Conservation (phyloP, 305 asterid species). For the Solanum aculeatissimum region DNA sequence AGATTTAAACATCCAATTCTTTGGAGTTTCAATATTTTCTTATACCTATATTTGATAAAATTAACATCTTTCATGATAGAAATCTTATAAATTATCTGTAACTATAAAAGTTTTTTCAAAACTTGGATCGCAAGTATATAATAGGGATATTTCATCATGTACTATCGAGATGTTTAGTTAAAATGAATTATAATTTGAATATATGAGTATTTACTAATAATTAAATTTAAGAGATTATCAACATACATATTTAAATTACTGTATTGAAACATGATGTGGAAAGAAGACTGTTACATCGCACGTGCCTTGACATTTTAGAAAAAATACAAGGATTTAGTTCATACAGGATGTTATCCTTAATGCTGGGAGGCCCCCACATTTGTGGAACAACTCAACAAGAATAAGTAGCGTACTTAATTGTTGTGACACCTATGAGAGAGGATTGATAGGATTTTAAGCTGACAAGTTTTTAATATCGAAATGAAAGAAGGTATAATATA, state of each 20-base stretch:
- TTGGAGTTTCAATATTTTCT: neutral
- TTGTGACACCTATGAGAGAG: neutral
- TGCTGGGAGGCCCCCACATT: neutral
- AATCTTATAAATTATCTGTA: neutral
- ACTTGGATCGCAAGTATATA: neutral
- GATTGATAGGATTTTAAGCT: neutral
- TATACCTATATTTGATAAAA: neutral
- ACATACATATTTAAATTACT: neutral
- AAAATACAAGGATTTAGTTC: neutral
- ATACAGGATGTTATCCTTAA: neutral
- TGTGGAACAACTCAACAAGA: neutral
- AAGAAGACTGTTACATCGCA: neutral
- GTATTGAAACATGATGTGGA: neutral
- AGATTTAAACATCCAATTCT: neutral
- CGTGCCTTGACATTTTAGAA: neutral
- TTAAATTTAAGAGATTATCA: neutral
- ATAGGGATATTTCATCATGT: neutral
- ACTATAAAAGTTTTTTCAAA: no score
- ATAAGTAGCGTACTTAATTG: neutral
- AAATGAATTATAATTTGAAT: neutral
- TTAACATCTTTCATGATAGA: neutral
- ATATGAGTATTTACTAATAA: neutral
- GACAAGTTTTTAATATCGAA: fast-evolving
- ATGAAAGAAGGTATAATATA: neutral
- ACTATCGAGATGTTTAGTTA: neutral